phyloP scores from a whole-genome alignment of 495 filamentous ascomycete genomes.

The Aspergillus cristatus region DNA sequence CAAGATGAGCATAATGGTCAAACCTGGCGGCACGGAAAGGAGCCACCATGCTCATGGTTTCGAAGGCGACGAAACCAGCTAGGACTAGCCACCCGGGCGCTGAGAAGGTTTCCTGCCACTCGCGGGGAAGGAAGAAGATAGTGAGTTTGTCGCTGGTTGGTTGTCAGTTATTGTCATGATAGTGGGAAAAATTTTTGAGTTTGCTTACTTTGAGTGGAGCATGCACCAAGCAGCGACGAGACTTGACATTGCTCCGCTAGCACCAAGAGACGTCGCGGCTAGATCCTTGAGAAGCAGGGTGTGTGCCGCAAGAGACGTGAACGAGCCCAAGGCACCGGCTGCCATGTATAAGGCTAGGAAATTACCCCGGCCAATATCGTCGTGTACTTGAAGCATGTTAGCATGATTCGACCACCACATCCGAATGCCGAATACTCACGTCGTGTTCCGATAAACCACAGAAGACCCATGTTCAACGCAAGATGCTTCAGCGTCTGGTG shows the following conservation, averaged over 20 bases:
- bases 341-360: constrained; percentile 74
- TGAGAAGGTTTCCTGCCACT: constrained; percentile 24
- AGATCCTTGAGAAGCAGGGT: constrained; percentile 43
- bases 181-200: not conserved
- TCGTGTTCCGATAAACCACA: constrained; percentile 50
- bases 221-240: constrained; percentile 60
- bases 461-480: constrained; percentile 55
- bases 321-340: constrained; percentile 56
- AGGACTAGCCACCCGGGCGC: constrained; percentile 30
- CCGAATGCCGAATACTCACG: constrained; percentile 25
- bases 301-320: constrained; percentile 48
- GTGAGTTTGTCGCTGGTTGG: constrained; percentile 30
- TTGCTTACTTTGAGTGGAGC: constrained; percentile 45
- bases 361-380: constrained; percentile 75
- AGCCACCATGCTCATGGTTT: constrained; percentile 26
- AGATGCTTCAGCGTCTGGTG: constrained; percentile 65
- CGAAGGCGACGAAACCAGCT: constrained; percentile 26
- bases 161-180: constrained; percentile 2
- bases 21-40: constrained; percentile 26
- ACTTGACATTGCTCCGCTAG: constrained; percentile 64
- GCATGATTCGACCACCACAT: too few species aligned
- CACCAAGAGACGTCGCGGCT: constrained; percentile 52
- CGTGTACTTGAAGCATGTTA: constrained; percentile 47
- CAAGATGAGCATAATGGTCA: constrained; percentile 67
- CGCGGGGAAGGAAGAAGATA: constrained; percentile 32